phyloP scores from a whole-genome alignment of 768 basidiomycete genomes.

The Termitomyces sp. region DNA sequence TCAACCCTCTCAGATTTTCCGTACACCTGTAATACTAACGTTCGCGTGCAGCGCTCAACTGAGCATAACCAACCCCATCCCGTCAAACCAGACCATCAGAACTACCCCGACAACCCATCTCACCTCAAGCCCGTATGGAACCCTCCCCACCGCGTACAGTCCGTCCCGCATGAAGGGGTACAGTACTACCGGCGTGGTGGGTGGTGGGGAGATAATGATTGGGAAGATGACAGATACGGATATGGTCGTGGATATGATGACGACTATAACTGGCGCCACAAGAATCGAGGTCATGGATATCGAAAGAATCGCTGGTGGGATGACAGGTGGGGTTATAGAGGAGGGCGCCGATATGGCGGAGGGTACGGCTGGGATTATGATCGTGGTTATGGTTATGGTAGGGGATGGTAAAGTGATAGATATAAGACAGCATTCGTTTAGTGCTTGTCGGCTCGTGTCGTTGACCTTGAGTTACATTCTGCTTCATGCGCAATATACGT shows the following conservation, averaged over 20 bases:
- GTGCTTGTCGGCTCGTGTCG: too few species aligned
- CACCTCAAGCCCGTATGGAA: neutral
- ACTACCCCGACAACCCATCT: neutral
- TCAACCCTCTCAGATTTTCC: neutral
- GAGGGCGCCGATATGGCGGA: neutral
- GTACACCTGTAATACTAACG: neutral
- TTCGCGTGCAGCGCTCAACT: neutral
- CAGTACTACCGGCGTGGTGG: neutral
- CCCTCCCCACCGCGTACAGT: neutral
- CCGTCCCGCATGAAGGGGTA: neutral
- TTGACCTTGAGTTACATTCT: too few species aligned
- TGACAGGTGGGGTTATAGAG: neutral
- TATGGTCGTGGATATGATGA: neutral
- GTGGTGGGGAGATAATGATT: neutral
- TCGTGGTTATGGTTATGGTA: neutral
- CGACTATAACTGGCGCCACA: neutral
- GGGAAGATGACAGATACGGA: neutral
- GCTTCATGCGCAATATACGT: too few species aligned
- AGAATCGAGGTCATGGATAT: neutral
- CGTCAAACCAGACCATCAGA: neutral
- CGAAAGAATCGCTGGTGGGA: neutral
- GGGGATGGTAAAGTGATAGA: too few species aligned
- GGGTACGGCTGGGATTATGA: neutral
- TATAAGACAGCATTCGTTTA: too few species aligned
- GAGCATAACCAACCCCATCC: neutral